Base-by-base conservation (phyloP, 768 basidiomycete species). In the Psilocybe sp. region DNA sequence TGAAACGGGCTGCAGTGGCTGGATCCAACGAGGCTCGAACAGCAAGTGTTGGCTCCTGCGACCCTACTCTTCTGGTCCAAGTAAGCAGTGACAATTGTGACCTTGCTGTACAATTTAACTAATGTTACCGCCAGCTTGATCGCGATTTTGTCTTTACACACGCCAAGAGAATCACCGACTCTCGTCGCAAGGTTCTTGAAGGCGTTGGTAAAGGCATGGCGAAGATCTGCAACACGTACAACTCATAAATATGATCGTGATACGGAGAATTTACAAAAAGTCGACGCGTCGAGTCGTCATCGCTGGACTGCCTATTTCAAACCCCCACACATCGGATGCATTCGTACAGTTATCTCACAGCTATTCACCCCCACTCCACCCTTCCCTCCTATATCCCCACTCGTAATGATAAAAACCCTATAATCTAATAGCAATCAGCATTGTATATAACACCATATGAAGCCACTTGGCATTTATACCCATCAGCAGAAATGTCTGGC, bases 121-220 rank as follows among this genome's bases (percentile, higher is more conserved):
- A 43, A 39, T 46, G 49, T 41, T 42, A 52, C 78, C 79, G 68
- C 79, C 46, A 89, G 85, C 71, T 88, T 41, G 80, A 82, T 51
- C 75, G 79, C 28, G 87, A 89, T 49, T 85, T 84, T 56, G 71
- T 83, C 40, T 64, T 80, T 49, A 73, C 73, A 16, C 65, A 85
- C 20, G 80, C 79, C 11, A 89, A 87, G 70, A 86, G 73, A 58
- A 66, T 86, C 35, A 77, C 74, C 5, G 89, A 92, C 20, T 70
- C 89, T 3, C 82, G 85, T 37, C 87, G 80, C 64, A 87, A 82
- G 64, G 78, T 85, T 6, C 64, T 82, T 16, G 87, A 88, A 48
- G 89, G 88, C 20, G 70, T 84, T 37, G 83, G 80, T 23, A 89
- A 85, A 61, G 89, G 90, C 14, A 73, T 87, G 48, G 59, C 64